phyloP scores from a whole-genome alignment of 768 basidiomycete genomes.

The Podaxis sp. region DNA sequence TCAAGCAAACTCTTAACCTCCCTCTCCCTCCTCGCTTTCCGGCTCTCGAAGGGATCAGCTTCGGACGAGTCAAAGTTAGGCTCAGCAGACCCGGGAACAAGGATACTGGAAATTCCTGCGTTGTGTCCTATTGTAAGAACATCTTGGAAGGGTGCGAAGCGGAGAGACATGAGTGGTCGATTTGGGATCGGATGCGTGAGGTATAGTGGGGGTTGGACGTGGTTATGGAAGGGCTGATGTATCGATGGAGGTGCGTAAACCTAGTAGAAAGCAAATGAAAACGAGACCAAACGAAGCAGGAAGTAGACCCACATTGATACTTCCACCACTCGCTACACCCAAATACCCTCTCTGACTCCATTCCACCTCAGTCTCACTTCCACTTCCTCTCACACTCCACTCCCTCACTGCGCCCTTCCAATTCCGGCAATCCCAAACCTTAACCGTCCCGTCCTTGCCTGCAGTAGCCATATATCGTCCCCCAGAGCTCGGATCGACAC shows the following conservation, averaged over 20 bases:
- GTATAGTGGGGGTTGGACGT: slow-evolving; percentile 73
- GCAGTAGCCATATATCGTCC: slow-evolving; percentile 91
- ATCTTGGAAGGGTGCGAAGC: slow-evolving; percentile 91
- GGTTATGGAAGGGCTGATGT: slow-evolving; percentile 46
- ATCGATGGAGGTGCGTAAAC: slow-evolving; percentile 71
- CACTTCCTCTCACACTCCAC: slow-evolving; percentile 66
- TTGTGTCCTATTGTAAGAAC: slow-evolving; percentile 75
- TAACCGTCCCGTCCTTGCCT: slow-evolving; percentile 84
- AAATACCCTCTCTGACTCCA: slow-evolving; percentile 87
- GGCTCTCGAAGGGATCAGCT: slow-evolving; percentile 92
- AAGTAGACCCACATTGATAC: slow-evolving; percentile 61
- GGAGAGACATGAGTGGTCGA: slow-evolving; percentile 66
- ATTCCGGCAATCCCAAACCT: slow-evolving; percentile 96
- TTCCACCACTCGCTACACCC: slow-evolving; percentile 77
- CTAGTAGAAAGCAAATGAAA: slow-evolving; percentile 30
- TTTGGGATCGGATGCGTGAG: slow-evolving; percentile 83
- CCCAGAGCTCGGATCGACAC: slow-evolving; percentile 79
- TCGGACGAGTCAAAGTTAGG: slow-evolving; percentile 92
- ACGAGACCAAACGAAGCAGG: background rate
- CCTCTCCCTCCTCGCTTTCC: slow-evolving; percentile 74
- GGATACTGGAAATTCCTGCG: slow-evolving; percentile 74
- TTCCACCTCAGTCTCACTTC: slow-evolving; percentile 54
- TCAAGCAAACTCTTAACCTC: slow-evolving; percentile 90
- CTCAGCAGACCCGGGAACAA: slow-evolving; percentile 92
- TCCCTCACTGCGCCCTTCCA: slow-evolving; percentile 87